Evolutionary conservation across 768 basidiomycete genomes (phyloP), one percentile per base, ranked within the genome.

Genomic region (Lentinula detonsa): DNA sequence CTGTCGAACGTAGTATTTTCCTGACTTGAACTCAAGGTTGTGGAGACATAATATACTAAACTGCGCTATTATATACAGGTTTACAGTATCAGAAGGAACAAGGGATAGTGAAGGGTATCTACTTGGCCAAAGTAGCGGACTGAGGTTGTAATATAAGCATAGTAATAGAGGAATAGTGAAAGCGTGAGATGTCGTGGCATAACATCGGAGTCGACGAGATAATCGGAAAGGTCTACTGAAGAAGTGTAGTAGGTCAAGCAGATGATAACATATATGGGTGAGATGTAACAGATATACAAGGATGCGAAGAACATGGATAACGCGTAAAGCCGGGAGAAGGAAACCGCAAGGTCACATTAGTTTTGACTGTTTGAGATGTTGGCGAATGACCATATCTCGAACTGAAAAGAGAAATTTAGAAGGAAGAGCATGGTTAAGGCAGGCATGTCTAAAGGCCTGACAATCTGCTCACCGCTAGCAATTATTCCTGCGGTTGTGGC

Each of bases 311-410:
- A 3, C 11, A 28, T 31, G 9, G 8, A 39, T 39, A 13, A 39
- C 37, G 53, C 18, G 35, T 35, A 18, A 55, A 56, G 40, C 40
- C 39, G 40, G 13, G 23, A 3, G 55, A 40, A 39, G 8, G n/a
- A 28, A 28, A 43, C 23, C 7, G 23, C 18, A n/a, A 52, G 21
- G 13, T 78, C 74, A 89, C 66, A 89, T 73, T 42, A 91, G 77
- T 67, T 84, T 88, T 7, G 86, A 87, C 65, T 87, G 86, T 64
- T 85, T 87, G 31, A 91, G 78, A 66, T 91, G 87, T 65, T 90
- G 85, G 49, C 90, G 84, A 40, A 90, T 84, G 53, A 91, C 88
- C 88, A 90, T 91, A 67, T 91, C 90, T 42, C 88, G 81, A 54
- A 91, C 90, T 90, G 51, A 31, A 2, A 23, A 9, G n/a, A 39